phyloP scores from a whole-genome alignment of 305 asterid genomes.

The Fraxinus sp. region DNA sequence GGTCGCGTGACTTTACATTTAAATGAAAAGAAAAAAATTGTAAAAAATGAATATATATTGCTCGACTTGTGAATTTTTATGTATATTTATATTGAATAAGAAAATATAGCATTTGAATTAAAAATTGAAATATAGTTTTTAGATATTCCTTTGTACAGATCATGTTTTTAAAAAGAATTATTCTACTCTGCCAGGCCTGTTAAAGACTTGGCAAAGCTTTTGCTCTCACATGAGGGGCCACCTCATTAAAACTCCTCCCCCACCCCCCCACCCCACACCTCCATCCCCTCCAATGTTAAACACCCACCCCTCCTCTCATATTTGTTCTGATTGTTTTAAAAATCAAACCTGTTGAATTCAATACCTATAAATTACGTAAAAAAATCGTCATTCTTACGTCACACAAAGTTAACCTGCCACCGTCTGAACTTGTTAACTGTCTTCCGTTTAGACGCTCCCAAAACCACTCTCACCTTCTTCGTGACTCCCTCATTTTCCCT shows the following conservation, averaged over 20 bases:
- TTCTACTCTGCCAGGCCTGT: no score
- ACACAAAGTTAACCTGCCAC: conserved; percentile 23
- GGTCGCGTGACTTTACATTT: background rate
- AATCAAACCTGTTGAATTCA: background rate
- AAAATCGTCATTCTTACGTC: background rate
- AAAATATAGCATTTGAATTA: no score
- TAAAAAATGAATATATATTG: background rate
- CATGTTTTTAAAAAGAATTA: no score
- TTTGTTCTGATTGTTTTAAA: no score
- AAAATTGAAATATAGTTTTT: background rate
- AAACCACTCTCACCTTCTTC: conserved; percentile 26
- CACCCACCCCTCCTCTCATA: no score
- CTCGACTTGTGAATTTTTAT: background rate
- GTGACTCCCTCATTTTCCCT: conserved; percentile 30
- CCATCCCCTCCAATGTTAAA: no score
- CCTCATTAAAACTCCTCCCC: no score
- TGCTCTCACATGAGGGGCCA: no score
- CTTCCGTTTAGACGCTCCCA: conserved; percentile 69
- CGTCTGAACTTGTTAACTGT: conserved; percentile 48
- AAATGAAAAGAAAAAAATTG: background rate
- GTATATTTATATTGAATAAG: no score
- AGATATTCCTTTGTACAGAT: background rate
- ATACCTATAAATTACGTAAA: background rate
- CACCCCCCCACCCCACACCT: no score
- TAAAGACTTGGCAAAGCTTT: no score